phyloP scores from a whole-genome alignment of 75 land plant genomes.

The Azolla pinnata region DNA sequence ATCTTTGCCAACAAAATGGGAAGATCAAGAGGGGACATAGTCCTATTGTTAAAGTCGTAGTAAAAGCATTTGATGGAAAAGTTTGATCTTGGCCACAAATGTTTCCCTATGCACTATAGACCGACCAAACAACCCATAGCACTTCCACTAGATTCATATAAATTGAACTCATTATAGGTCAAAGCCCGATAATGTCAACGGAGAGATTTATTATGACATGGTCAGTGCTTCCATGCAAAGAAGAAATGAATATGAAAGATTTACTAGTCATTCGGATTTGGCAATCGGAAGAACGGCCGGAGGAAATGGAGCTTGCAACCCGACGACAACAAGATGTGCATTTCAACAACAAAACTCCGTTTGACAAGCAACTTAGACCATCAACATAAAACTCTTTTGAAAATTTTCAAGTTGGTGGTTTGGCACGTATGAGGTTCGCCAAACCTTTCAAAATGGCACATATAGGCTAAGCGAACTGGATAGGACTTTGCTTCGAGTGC shows the following conservation, averaged over 20 bases:
- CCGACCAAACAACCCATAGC: not conserved
- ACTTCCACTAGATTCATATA: not conserved
- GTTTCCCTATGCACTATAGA: not conserved
- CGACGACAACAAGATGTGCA: not conserved
- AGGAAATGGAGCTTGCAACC: not conserved
- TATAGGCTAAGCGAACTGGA: too few relatives aligned
- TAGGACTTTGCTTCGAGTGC: too few relatives aligned
- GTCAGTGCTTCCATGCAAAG: not conserved
- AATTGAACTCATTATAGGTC: not conserved
- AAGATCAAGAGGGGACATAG: not conserved
- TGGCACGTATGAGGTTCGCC: not conserved
- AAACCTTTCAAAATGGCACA: too few relatives aligned
- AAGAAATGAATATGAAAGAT: not conserved
- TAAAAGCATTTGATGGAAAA: not conserved
- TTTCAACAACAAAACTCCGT: not conserved
- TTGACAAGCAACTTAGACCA: not conserved
- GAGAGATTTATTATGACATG: not conserved
- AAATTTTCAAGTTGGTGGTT: not conserved
- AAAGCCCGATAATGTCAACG: not conserved
- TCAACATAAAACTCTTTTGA: not conserved
- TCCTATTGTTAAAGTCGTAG: not conserved
- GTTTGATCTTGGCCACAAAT: not conserved
- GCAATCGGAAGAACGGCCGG: not conserved
- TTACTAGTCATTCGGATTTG: not conserved
- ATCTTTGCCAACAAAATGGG: not conserved